A percentile compares a stretch with the other conserved stretches of the same genome.
Evolutionary conservation across 306 rosid species (phyloP).

Genomic region (Pterocarpus santalinus): DNA sequence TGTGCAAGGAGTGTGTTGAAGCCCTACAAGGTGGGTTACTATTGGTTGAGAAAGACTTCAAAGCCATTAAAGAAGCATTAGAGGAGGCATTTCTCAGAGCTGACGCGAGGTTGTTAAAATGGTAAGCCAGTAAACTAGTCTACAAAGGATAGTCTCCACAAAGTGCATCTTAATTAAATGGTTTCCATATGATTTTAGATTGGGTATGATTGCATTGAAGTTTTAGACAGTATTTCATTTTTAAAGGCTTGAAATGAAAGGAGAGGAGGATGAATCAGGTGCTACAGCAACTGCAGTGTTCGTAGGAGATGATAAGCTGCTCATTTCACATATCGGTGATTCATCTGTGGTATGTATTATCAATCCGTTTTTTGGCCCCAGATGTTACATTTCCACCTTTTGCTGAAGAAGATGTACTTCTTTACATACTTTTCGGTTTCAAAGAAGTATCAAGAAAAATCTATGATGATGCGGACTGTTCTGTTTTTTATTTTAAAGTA

Average conservation of each 20-base stretch:
- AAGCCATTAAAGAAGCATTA: slow-evolving; percentile 69
- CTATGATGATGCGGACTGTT: slow-evolving; percentile 7
- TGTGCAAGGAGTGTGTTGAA: slow-evolving; percentile 84
- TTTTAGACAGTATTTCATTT: slow-evolving; percentile 72
- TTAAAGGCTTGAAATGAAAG: slow-evolving; percentile 86
- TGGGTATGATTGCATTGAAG: slow-evolving; percentile 54
- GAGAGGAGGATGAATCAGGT: slow-evolving; percentile 84
- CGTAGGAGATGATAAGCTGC: slow-evolving; percentile 66
- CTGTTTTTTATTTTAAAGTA: slow-evolving; percentile 7
- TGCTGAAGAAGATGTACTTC: slow-evolving; percentile 14
- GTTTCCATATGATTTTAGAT: slow-evolving; percentile 41
- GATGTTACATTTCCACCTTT: slow-evolving; percentile 12
- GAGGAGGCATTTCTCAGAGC: slow-evolving; percentile 74
- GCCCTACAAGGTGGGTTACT: slow-evolving; percentile 83
- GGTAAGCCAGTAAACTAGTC: slow-evolving; percentile 58
- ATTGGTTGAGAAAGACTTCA: slow-evolving; percentile 67
- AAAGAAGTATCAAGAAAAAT: slow-evolving; percentile 20
- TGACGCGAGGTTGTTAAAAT: slow-evolving; percentile 70
- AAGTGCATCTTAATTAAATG: slow-evolving; percentile 27
- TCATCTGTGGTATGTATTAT: slow-evolving; percentile 78
- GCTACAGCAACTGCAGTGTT: slow-evolving; percentile 86
- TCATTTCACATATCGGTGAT: slow-evolving; percentile 90
- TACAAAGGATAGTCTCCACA: slow-evolving; percentile 7
- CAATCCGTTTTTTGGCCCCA: slow-evolving; percentile 22
- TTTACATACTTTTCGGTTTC: slow-evolving; percentile 27